Conservation (phyloP, 2,329 filamentous ascomycete species). For the Pseudogymnoascus sp. region DNA sequence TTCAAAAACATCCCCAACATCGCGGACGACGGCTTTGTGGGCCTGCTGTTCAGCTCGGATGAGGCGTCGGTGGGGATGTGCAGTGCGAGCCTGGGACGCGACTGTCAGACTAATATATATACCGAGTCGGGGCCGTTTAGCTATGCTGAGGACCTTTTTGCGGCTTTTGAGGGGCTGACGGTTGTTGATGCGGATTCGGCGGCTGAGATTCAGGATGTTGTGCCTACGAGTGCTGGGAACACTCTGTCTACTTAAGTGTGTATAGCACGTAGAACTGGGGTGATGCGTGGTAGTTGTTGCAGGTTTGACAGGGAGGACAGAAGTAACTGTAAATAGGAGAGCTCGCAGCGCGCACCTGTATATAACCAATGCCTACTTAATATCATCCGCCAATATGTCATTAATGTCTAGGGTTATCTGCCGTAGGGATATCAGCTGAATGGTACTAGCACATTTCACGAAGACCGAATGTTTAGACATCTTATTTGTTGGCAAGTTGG, state of each 20-base stretch:
- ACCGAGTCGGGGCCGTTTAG: constrained; percentile 21
- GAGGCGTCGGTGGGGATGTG: constrained; percentile 7
- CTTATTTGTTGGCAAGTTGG: not conserved
- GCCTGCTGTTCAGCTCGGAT: constrained; percentile 14
- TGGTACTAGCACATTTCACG: not conserved
- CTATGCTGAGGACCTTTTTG: constrained; percentile 21
- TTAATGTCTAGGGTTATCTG: not conserved
- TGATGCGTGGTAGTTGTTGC: not conserved
- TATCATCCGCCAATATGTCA: not conserved
- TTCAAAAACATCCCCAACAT: constrained; percentile 31
- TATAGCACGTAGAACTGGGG: not conserved
- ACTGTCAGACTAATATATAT: not conserved
- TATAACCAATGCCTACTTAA: not conserved
- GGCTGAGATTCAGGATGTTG: constrained; percentile 20
- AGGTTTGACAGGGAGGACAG: not conserved
- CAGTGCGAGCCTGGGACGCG: not conserved
- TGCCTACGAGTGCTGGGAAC: constrained; percentile 24
- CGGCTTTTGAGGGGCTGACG: constrained; percentile 21
- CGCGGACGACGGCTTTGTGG: not conserved
- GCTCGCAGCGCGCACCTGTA: not conserved
- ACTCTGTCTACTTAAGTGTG: not conserved
- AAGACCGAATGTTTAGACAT: not conserved
- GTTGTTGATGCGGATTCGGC: constrained; percentile 18
- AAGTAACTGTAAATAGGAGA: not conserved
- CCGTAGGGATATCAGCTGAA: not conserved